Conservation (phyloP, 306 rosid species). For the Prunus campanulata region DNA sequence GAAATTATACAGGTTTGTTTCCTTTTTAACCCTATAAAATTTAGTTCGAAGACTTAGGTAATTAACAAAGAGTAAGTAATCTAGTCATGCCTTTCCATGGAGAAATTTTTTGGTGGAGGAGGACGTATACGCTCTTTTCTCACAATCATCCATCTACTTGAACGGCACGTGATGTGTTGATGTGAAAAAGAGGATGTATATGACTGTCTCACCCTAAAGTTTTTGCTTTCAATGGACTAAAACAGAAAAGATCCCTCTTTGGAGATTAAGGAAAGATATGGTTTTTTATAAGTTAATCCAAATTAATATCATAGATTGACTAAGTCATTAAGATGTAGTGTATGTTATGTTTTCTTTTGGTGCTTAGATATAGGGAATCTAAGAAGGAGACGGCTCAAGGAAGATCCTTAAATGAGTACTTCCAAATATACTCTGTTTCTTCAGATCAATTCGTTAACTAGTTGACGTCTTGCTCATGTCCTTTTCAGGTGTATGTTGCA, state of each 20-base stretch:
- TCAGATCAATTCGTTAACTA: background rate
- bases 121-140: too few species aligned
- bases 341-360: background rate
- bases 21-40: background rate
- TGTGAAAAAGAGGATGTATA: too few species aligned
- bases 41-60: background rate
- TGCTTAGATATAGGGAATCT: background rate
- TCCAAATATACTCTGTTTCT: background rate
- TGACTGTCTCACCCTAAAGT: too few species aligned
- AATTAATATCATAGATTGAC: background rate
- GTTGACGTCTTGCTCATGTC: background rate
- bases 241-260: background rate
- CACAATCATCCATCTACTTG: too few species aligned
- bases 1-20: slow-evolving; percentile 61
- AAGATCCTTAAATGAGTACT: background rate
- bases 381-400: background rate
- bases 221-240: too few species aligned
- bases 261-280: background rate
- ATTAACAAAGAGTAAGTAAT: too few species aligned
- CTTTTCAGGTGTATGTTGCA: slow-evolving; percentile 72
- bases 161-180: too few species aligned
- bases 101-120: too few species aligned
- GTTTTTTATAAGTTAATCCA: background rate
- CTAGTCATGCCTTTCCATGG: too few species aligned
- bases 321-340: background rate